Percentiles rank a stretch among this genome's conserved stretches.
phyloP scores from a whole-genome alignment of 371 early-diverging fungal species.

The Mortierella sp. region DNA sequence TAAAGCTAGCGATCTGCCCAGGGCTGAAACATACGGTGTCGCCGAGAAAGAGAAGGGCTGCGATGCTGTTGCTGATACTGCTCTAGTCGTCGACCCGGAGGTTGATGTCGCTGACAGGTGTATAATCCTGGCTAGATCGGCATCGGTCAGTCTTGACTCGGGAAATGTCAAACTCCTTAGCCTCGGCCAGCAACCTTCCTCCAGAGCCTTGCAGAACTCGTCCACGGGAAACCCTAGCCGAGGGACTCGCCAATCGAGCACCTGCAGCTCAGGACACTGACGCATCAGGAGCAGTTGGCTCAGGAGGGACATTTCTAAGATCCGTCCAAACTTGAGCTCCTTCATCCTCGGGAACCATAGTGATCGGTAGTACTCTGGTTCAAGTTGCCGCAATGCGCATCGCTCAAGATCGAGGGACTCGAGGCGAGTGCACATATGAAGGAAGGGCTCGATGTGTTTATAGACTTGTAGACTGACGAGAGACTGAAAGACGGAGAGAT shows the following conservation, averaged over 20 bases:
- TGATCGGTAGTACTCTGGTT: conserved; percentile 5
- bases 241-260: conserved; percentile 34
- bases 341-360: conserved; percentile 21
- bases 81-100: background rate
- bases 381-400: conserved; percentile 23
- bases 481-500: conserved; percentile 25
- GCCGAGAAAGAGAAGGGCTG: background rate
- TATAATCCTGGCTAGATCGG: conserved; percentile 19
- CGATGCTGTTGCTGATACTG: background rate
- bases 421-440: conserved; percentile 34
- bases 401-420: conserved; percentile 30
- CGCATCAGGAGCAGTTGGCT: conserved; percentile 22
- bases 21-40: no score
- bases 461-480: conserved; percentile 27
- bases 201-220: conserved; percentile 27
- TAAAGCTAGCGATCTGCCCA: no score
- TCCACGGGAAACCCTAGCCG: conserved; percentile 33
- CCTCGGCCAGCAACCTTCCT: conserved; percentile 13
- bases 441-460: conserved; percentile 22
- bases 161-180: conserved; percentile 17
- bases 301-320: conserved; percentile 12
- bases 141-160: conserved; percentile 27
- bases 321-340: conserved; percentile 23
- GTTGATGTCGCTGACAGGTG: background rate
- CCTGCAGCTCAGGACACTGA: conserved; percentile 26